Percentiles rank a stretch among this genome's conserved stretches.
phyloP scores from a whole-genome alignment of 495 filamentous ascomycete species.

The Xylaria longipes region DNA sequence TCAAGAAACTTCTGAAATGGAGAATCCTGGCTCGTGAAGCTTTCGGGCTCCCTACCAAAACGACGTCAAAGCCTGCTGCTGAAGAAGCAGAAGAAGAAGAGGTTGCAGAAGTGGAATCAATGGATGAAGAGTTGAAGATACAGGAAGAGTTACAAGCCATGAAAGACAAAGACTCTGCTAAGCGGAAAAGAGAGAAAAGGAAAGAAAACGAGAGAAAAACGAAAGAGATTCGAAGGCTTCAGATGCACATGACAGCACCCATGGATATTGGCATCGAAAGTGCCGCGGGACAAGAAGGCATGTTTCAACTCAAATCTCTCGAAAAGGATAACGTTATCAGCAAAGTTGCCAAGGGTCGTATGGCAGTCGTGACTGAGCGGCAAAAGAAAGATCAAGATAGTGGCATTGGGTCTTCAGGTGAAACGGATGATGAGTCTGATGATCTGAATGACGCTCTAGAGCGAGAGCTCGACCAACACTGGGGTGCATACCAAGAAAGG shows the following conservation, averaged over 20 bases:
- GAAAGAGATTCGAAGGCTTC: constrained; percentile 89
- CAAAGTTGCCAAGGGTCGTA: constrained; percentile 78
- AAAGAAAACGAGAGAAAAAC: constrained; percentile 89
- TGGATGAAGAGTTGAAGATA: constrained; percentile 92
- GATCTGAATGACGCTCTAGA: constrained; percentile 84
- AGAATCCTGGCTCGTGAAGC: constrained; percentile 86
- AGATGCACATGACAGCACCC: constrained; percentile 94
- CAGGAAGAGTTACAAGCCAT: constrained; percentile 85
- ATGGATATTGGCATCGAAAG: constrained; percentile 96
- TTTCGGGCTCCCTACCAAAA: constrained; percentile 86
- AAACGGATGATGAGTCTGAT: constrained; percentile 69
- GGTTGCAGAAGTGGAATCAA: constrained; percentile 78
- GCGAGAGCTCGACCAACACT: constrained; percentile 81
- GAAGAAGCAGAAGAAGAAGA: constrained; percentile 58
- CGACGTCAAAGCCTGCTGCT: constrained; percentile 53
- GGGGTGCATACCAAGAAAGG: constrained; percentile 82
- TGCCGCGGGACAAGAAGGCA: constrained; percentile 73
- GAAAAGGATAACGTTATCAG: constrained; percentile 74
- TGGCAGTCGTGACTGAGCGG: constrained; percentile 63
- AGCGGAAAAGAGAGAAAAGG: constrained; percentile 79
- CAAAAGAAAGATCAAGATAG: constrained; percentile 66
- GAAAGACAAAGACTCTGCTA: constrained; percentile 73
- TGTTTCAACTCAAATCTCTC: constrained; percentile 81
- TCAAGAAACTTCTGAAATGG: constrained; percentile 92
- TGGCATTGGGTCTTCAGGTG: constrained; percentile 59